Evolutionary conservation across 208 protist genomes (phyloP).

Genomic region (Tritrichomonas foetus): DNA sequence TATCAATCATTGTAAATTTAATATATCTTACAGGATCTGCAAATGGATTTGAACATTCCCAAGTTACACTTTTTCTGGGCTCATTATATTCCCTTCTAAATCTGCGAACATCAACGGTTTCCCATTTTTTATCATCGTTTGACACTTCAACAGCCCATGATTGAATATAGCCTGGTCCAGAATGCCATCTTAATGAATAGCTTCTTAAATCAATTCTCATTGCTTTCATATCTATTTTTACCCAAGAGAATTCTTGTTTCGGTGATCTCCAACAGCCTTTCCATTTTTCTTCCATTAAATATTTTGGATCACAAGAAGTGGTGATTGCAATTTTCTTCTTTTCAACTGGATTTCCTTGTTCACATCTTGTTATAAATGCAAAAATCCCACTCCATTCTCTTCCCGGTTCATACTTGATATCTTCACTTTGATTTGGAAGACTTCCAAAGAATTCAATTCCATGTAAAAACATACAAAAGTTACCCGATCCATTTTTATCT

Average conservation of each 20-base stretch:
- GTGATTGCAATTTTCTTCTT: neutral
- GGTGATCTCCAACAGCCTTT: neutral
- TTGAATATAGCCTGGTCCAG: neutral
- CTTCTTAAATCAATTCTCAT: neutral
- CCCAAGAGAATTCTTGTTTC: neutral
- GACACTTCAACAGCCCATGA: constrained; percentile 31
- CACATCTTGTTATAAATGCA: neutral
- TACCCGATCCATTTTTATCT: neutral
- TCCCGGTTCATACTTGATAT: neutral
- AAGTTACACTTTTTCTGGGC: neutral
- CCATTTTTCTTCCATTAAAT: neutral
- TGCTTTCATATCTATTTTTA: neutral
- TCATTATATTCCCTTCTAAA: neutral
- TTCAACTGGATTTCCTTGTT: neutral
- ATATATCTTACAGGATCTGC: neutral
- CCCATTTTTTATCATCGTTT: neutral
- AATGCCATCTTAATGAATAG: neutral
- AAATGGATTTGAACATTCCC: neutral
- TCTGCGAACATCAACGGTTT: neutral
- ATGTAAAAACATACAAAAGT: neutral
- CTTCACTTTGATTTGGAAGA: neutral
- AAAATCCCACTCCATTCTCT: neutral
- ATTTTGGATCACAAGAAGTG: neutral
- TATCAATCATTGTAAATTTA: neutral
- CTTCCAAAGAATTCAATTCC: neutral